Evolutionary conservation across 306 rosid genomes (phyloP).

Genomic region (Medicago arabica): DNA sequence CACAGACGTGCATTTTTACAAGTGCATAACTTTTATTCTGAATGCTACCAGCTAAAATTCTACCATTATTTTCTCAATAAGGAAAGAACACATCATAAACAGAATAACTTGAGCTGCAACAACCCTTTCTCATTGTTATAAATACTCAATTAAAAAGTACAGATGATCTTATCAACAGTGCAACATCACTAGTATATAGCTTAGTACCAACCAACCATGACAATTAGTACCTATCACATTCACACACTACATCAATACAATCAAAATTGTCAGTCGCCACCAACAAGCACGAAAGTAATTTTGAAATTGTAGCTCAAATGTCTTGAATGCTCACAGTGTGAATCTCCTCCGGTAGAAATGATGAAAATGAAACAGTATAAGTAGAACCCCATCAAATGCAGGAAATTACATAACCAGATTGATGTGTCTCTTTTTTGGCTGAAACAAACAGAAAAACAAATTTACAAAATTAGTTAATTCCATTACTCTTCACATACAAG

Average conservation of each 20-base stretch:
- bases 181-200: not conserved
- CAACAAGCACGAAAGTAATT: not conserved
- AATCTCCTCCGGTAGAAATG: not conserved
- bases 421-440: not conserved
- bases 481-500: not conserved
- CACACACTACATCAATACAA: not conserved
- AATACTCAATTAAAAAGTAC: not conserved
- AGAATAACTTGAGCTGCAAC: not conserved
- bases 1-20: not conserved
- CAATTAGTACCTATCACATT: not conserved
- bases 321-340: not conserved
- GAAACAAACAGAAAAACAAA: not conserved
- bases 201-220: not conserved
- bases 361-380: not conserved
- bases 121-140: not conserved
- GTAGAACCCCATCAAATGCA: not conserved
- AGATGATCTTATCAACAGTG: not conserved
- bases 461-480: not conserved
- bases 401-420: conserved; percentile 2
- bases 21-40: not conserved
- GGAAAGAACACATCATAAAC: not conserved
- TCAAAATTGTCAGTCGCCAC: not conserved
- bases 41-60: not conserved
- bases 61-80: not conserved
- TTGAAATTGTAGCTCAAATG: not conserved